phyloP scores from a whole-genome alignment of 2,329 filamentous ascomycete species.

The Fusarium chaquense region DNA sequence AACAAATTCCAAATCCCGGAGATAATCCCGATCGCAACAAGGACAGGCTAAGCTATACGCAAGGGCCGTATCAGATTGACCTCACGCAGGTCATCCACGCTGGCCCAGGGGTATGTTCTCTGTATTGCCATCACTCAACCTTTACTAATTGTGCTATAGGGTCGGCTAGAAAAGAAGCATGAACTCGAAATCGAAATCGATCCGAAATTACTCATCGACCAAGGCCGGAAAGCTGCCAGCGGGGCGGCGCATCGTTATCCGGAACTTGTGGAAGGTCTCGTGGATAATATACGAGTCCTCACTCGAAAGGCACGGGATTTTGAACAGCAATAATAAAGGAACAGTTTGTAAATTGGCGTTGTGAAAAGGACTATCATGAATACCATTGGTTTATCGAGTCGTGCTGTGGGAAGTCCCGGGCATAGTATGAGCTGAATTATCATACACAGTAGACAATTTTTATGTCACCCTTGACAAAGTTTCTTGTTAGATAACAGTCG shows the following conservation, averaged over 20 bases:
- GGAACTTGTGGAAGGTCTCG: conserved; percentile 76
- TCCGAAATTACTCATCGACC: conserved; percentile 71
- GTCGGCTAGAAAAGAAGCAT: conserved; percentile 72
- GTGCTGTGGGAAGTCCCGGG: neutral
- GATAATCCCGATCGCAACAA: conserved; percentile 77
- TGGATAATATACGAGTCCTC: conserved; percentile 78
- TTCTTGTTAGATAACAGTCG: neutral
- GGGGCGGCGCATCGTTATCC: conserved; percentile 70
- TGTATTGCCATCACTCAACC: neutral
- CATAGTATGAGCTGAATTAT: neutral
- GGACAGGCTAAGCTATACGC: conserved; percentile 90
- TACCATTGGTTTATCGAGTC: conserved; percentile 1
- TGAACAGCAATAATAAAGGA: conserved; percentile 2
- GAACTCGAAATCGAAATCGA: conserved; percentile 84
- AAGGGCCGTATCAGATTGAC: conserved; percentile 89
- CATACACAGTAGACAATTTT: neutral
- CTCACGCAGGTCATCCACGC: conserved; percentile 84
- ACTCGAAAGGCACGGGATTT: conserved; percentile 59
- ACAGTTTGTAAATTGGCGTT: neutral
- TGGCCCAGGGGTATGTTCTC: conserved; percentile 55
- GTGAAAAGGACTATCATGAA: conserved; percentile 1
- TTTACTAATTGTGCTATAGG: conserved; percentile 48
- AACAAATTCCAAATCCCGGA: conserved; percentile 54
- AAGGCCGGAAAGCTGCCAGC: conserved; percentile 68
- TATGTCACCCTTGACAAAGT: neutral